Conservation (phyloP, 2,329 filamentous ascomycete genomes). For the Fusarium sp. region DNA sequence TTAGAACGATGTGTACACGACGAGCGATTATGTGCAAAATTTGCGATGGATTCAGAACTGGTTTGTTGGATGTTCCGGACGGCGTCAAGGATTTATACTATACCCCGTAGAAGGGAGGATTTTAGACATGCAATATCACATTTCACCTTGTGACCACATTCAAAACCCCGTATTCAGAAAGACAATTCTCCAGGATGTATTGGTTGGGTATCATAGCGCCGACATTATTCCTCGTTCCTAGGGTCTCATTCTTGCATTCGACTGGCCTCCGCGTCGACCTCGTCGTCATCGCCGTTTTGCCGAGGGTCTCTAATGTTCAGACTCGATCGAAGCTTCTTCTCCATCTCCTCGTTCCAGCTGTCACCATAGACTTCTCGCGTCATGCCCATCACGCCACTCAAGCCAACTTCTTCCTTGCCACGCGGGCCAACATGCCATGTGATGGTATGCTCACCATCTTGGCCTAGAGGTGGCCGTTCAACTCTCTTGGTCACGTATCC, state of each 20-base stretch:
- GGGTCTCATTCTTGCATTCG: slow-evolving; percentile 18
- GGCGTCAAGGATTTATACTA: slow-evolving; percentile 45
- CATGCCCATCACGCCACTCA: slow-evolving; percentile 78
- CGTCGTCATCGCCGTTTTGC: slow-evolving; percentile 42
- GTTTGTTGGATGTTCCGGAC: slow-evolving; percentile 11
- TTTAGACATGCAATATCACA: slow-evolving; percentile 8
- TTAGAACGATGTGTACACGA: slow-evolving; percentile 44
- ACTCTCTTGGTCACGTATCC: slow-evolving; percentile 82
- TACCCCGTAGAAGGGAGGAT: slow-evolving; percentile 23
- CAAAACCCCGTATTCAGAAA: background rate
- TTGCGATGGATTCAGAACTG: slow-evolving; percentile 1
- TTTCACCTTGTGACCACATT: background rate
- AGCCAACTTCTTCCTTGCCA: slow-evolving; percentile 85
- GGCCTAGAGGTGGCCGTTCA: slow-evolving; percentile 65
- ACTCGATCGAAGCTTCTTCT: slow-evolving; percentile 70
- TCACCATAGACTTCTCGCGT: slow-evolving; percentile 70
- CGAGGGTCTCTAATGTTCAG: slow-evolving; percentile 61
- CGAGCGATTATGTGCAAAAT: background rate
- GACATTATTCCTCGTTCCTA: slow-evolving; percentile 1
- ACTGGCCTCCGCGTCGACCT: slow-evolving; percentile 26
- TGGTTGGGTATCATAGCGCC: slow-evolving; percentile 40
- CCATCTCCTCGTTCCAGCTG: slow-evolving; percentile 61
- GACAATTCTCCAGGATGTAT: slow-evolving; percentile 1
- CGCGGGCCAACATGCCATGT: slow-evolving; percentile 88
- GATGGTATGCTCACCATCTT: slow-evolving; percentile 77